Base-by-base conservation (phyloP, 495 filamentous ascomycete species). In the Tuber aestivum region DNA sequence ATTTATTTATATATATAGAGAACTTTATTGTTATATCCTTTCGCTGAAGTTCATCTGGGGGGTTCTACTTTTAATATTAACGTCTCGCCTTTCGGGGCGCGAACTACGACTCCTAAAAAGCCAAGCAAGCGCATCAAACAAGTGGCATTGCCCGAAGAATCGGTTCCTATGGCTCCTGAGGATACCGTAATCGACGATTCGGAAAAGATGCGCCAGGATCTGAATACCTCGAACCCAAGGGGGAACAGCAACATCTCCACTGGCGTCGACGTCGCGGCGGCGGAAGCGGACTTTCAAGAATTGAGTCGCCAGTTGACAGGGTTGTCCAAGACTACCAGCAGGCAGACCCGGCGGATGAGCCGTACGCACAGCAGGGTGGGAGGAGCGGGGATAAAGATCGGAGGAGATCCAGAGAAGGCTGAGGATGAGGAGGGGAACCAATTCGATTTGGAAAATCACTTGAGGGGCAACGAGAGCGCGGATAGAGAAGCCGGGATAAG, bases 401-500 rank as follows among this genome's bases (percentile, higher is more conserved):
- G 10, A 32, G 83, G 41, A 50, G 79, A 75, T 72, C 70, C 77
- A 79, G 77, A 82, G 77, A 76, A 80, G 71, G 27, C 37, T 20
- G 65, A 12, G 5, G 41, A 27, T 12, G 75, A 65, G 8, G 83
- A 83, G 10, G 86, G 87, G 5, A 90, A 90, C 70, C 85, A 84
- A 27, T 97, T 94, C 84, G 88, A 95, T 77, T 84, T 97, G 50
- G 92, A 94, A 79, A 82, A 83, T 1, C 88, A 90, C 21, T 84
- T 97, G 77, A 86, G 91, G 45, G 92, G 93, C 4, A 89, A 89
- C 65, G 86, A 91, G 72, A 88, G 84, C 56, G 89, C 90, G n/a
- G 92, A 94, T 78, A 86, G 88, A 70, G 89, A 90, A 74, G 90
- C 92, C 18, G 93, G 93, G 4, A 95, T 95, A 79, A 89, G 89